Evolutionary conservation across 2,329 filamentous ascomycete genomes (phyloP).

Genomic region (Botrytis pseudocinerea): DNA sequence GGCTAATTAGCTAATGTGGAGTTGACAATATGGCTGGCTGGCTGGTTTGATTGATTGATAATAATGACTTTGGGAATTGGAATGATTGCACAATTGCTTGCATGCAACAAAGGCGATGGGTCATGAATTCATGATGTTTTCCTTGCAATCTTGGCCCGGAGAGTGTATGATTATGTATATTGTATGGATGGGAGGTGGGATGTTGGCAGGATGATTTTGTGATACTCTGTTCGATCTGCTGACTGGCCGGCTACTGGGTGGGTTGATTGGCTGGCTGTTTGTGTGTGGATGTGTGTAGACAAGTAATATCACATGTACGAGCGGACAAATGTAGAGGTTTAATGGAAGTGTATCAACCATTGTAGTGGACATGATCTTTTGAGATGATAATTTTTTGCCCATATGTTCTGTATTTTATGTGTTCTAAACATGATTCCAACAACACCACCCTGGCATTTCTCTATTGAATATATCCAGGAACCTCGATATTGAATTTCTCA

Average conservation of each 20-base stretch:
- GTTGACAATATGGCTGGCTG: constrained; percentile 4
- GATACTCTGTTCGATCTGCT: background rate
- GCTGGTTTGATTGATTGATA: background rate
- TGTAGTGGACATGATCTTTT: background rate
- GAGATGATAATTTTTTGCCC: too few relatives aligned
- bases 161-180: background rate
- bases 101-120: background rate
- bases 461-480: background rate
- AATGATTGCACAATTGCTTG: background rate
- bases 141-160: background rate
- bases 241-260: background rate
- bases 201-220: background rate
- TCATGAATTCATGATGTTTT: background rate
- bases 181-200: background rate
- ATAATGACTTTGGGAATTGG: constrained; percentile 1
- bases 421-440: background rate
- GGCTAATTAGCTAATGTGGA: constrained; percentile 1
- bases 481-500: background rate
- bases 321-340: background rate
- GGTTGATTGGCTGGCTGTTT: background rate
- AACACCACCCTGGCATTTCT: background rate
- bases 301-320: background rate
- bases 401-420: background rate
- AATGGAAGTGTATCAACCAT: background rate
- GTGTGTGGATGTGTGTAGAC: background rate